Evolutionary conservation across 2,329 filamentous ascomycete genomes (phyloP).

Genomic region (Emmonsiellopsis sp.): DNA sequence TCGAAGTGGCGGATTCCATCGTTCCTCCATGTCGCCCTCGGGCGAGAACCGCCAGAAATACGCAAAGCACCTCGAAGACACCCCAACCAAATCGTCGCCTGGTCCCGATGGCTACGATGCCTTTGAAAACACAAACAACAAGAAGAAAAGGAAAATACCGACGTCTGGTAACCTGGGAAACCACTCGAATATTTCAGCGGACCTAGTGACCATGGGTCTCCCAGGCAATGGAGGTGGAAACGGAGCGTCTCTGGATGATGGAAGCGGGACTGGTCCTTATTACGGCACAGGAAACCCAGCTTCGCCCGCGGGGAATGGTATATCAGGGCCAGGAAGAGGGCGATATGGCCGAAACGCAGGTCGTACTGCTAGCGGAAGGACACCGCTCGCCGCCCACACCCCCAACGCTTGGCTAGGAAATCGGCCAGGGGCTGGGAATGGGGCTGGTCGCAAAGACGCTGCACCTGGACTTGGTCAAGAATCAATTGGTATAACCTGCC

Average conservation of each 20-base stretch:
- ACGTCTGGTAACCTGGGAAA: slow-evolving; percentile 64
- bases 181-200: slow-evolving; percentile 51
- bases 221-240: slow-evolving; percentile 39
- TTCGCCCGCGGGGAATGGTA: slow-evolving; percentile 54
- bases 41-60: slow-evolving; percentile 20
- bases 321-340: slow-evolving; percentile 78
- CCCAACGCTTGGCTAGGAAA: slow-evolving; percentile 47
- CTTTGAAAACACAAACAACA: slow-evolving; percentile 97
- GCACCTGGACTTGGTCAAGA: slow-evolving; percentile 35
- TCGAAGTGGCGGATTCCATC: slow-evolving; percentile 33
- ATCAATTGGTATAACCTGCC: slow-evolving; percentile 12
- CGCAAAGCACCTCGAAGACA: slow-evolving; percentile 20
- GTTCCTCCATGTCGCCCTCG: slow-evolving; percentile 27
- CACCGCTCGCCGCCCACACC: slow-evolving; percentile 52
- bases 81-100: slow-evolving; percentile 49
- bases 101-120: slow-evolving; percentile 89
- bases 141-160: slow-evolving; percentile 98
- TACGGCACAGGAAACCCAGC: slow-evolving; percentile 48
- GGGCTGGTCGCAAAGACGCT: slow-evolving; percentile 39
- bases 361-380: slow-evolving; percentile 48
- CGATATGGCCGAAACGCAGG: slow-evolving; percentile 58
- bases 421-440: slow-evolving; percentile 27
- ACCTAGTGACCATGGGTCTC: slow-evolving; percentile 57
- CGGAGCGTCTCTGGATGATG: slow-evolving; percentile 36
- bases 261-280: slow-evolving; percentile 41